Base-by-base conservation (phyloP, 164 flowering plant species). In the Tetrastigma voinierianum region DNA sequence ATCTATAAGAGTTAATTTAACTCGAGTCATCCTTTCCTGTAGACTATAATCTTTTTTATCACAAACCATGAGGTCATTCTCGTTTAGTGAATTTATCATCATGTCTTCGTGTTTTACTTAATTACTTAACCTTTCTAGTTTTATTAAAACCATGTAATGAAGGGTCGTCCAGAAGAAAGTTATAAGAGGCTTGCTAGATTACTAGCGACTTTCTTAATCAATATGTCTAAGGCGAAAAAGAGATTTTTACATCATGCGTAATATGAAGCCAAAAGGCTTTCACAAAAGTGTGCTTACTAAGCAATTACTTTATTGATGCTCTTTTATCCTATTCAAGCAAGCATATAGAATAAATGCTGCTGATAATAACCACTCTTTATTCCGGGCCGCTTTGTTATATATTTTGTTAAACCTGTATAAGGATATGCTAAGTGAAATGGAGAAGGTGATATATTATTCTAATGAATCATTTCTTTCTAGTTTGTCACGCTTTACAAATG, bases 101-200 rank as follows among this genome's bases (percentile, higher is more conserved):
- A n/a, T 25, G 40, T 25, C 40, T 25, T 25, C 40, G 0, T 25
- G 40, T 25, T 25, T 25, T 7, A 25, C 6, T 25, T 25, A 25
- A 25, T 25, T 25, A 25, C 66, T 46, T 32, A 55, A 51, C 14
- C 18, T 19, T 64, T 32, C 16, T 1, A 17, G 15, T 64, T 32
- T 4, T 54, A 18, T 53, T 20, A 25, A 25, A 25, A 5, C 40
- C 40, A 7, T 57, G 13, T 61, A 64, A 62, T 81, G 76, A 73
- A 94, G 97, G 89, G 73, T 72, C n/a, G 86, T 90, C 61, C 98
- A 94, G 71, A 90, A 64, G 97, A 90, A 75, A 87, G 98, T 67
- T 97, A 94, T 74, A 97, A 87, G 72, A 91, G 82, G 67, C 91
- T 94, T 66, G 96, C 93, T 21, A 72, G 79, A 56, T 46, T 47